Conservation (phyloP, 83 land plant genomes). For the Picea abies region DNA sequence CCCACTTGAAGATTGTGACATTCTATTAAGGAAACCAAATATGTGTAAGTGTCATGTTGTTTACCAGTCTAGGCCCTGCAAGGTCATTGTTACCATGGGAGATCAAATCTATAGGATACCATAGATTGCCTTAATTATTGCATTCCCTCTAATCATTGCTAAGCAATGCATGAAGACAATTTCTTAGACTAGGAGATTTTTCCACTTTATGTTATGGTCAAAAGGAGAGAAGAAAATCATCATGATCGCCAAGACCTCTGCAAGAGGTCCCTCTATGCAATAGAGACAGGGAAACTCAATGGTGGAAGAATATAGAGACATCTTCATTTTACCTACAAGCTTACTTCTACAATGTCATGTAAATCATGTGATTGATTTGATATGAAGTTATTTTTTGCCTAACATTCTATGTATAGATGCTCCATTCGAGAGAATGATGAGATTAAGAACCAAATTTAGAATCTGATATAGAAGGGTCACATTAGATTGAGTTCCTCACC, state of each 20-base stretch:
- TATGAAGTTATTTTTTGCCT: neutral
- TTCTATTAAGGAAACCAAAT: neutral
- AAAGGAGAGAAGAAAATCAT: neutral
- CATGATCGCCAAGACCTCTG: neutral
- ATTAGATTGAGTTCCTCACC: too few relatives aligned
- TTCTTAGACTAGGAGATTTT: too few relatives aligned
- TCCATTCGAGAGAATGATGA: neutral
- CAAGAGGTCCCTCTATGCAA: too few relatives aligned
- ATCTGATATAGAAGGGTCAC: neutral
- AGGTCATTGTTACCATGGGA: neutral
- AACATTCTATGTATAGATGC: neutral
- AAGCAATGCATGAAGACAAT: neutral
- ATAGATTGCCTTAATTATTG: neutral
- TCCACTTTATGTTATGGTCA: neutral
- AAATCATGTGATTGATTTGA: too few relatives aligned
- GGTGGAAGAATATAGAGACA: neutral
- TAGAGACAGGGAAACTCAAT: neutral
- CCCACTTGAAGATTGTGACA: neutral
- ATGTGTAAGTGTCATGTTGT: too few relatives aligned
- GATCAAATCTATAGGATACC: neutral
- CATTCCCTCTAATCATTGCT: neutral
- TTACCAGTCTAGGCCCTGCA: too few relatives aligned
- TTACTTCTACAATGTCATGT: neutral
- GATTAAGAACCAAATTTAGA: neutral
- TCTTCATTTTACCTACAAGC: too few relatives aligned